Evolutionary conservation across 2,329 filamentous ascomycete species (phyloP).

Genomic region (Neopestalotiopsis clavispora): DNA sequence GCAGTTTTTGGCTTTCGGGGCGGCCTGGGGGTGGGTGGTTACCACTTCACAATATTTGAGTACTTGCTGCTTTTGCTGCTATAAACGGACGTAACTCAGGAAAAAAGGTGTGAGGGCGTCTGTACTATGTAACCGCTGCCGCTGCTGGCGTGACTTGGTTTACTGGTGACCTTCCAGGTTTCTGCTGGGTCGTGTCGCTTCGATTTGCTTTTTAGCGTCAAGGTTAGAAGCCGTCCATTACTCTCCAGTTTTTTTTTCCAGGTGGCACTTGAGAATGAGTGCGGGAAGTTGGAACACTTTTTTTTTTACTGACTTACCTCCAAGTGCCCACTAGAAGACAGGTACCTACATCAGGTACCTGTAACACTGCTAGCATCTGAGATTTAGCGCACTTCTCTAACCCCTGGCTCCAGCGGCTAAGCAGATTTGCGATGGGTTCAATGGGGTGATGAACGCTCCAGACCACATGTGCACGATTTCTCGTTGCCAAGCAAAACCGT

Average conservation of each 20-base stretch:
- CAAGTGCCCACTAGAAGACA: neutral
- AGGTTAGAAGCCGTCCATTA: neutral
- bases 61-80: neutral
- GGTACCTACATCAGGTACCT: neutral
- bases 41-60: neutral
- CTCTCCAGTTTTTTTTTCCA: too few relatives aligned
- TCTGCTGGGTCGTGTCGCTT: neutral
- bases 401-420: slow-evolving; percentile 10
- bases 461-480: slow-evolving; percentile 2
- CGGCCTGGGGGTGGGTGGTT: neutral
- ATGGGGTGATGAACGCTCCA: slow-evolving; percentile 12
- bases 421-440: slow-evolving; percentile 5
- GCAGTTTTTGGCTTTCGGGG: neutral
- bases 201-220: slow-evolving; percentile 2
- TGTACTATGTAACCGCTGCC: neutral
- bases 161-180: neutral
- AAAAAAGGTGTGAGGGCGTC: neutral
- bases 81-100: neutral
- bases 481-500: neutral
- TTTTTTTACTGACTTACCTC: too few relatives aligned
- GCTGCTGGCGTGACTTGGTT: neutral
- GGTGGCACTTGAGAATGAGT: too few relatives aligned
- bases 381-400: neutral
- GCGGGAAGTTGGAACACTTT: too few relatives aligned
- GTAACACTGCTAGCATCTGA: neutral